A percentile compares a stretch with the other conserved stretches of the same genome.
Conservation (phyloP, 306 rosid species). For the Rubus idaeus region DNA sequence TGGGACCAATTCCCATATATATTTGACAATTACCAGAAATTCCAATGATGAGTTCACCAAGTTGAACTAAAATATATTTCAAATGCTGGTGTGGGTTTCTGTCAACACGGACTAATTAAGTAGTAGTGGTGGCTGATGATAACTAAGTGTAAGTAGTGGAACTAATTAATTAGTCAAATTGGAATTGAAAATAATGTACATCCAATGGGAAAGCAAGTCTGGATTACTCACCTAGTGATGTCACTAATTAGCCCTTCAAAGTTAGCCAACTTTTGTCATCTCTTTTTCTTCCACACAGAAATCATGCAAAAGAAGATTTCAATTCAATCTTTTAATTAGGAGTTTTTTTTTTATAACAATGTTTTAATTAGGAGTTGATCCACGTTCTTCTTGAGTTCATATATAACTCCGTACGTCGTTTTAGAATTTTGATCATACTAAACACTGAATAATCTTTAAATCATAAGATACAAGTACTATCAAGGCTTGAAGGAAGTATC, state of each 20-base stretch:
- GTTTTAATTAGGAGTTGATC: no score
- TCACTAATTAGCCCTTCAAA: background rate
- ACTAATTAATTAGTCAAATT: background rate
- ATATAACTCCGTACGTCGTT: no score
- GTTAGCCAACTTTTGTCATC: background rate
- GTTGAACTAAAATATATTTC: background rate
- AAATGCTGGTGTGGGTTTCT: background rate
- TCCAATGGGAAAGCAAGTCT: no score
- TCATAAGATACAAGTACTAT: no score
- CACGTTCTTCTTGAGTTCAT: no score
- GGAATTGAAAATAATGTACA: background rate
- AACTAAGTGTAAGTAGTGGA: background rate
- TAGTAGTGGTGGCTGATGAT: background rate
- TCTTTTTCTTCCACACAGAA: no score
- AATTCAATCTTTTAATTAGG: no score
- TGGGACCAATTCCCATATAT: background rate
- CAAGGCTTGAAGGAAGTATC: no score
- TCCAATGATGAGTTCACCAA: background rate
- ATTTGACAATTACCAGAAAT: slow-evolving; percentile 4
- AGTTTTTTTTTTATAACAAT: no score
- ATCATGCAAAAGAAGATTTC: no score
- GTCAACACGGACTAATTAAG: background rate
- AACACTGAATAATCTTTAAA: no score
- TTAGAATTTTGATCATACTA: no score
- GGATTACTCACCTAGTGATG: background rate